Percentiles rank a stretch among this genome's conserved stretches.
phyloP scores from a whole-genome alignment of 208 protist genomes.

The Wallacemonas rigidus region DNA sequence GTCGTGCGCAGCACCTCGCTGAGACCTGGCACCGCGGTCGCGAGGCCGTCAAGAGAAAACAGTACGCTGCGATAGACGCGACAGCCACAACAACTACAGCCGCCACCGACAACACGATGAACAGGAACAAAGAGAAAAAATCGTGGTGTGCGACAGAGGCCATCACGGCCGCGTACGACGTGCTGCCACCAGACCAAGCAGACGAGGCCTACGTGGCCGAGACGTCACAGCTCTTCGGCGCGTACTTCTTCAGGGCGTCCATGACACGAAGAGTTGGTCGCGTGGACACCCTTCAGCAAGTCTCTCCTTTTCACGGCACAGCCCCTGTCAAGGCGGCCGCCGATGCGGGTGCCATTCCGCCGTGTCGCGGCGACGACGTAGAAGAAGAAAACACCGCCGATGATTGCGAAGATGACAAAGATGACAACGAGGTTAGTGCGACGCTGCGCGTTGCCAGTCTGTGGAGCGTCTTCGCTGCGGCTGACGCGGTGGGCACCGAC shows the following conservation, averaged over 20 bases:
- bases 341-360: too few species aligned
- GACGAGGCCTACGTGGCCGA: conserved; percentile 1
- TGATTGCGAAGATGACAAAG: not conserved
- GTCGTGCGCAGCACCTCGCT: conserved; percentile 32
- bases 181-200: conserved; percentile 9
- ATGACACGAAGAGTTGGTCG: not conserved
- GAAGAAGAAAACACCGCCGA: too few species aligned
- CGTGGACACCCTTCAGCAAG: too few species aligned
- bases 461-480: not conserved
- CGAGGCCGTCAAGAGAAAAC: conserved; percentile 13
- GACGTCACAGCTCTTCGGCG: conserved; percentile 6
- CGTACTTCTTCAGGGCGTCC: conserved; percentile 4
- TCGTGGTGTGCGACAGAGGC: conserved; percentile 6
- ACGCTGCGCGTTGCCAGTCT: not conserved
- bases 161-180: conserved; percentile 3
- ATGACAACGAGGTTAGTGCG: not conserved
- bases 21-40: conserved; percentile 24
- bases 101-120: not conserved
- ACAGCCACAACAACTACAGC: not conserved
- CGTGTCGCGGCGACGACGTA: too few species aligned
- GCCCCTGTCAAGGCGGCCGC: too few species aligned
- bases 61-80: not conserved
- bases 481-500: not conserved
- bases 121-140: conserved; percentile 8
- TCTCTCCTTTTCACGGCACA: too few species aligned